These are phyloP conservation scores for Euphorbia tirucalli DNA, from an alignment of 345 rosid species.

Conservation along the genomic window DNA sequence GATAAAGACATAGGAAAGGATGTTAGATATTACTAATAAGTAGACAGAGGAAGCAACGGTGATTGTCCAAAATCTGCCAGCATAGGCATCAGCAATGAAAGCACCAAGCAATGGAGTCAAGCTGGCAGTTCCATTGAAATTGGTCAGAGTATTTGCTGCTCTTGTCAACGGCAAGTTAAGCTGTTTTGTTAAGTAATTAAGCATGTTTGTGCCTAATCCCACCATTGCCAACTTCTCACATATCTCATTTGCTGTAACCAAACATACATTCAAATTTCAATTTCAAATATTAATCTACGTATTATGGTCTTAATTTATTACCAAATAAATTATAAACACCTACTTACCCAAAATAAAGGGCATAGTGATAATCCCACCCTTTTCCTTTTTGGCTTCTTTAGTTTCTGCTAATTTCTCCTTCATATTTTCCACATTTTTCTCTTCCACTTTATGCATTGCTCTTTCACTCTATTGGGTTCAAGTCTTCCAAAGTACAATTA, in stretches of 20 bases:
- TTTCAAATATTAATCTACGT: no score
- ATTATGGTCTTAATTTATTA: no score
- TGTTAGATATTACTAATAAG: background rate
- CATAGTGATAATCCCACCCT: slow-evolving; percentile 19
- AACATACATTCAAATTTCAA: no score
- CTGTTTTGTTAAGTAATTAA: slow-evolving; percentile 77
- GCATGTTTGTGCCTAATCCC: slow-evolving; percentile 76
- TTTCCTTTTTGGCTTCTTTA: background rate
- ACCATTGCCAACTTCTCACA: slow-evolving; percentile 78
- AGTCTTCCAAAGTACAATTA: no score
- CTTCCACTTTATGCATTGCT: background rate
- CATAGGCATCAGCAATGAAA: background rate
- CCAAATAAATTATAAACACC: no score
- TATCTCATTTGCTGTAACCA: slow-evolving; percentile 59
- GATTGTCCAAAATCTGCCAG: background rate
- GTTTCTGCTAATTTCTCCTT: background rate
- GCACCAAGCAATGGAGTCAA: slow-evolving; percentile 69
- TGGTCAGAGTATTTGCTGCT: slow-evolving; percentile 80
- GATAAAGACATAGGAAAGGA: no score
- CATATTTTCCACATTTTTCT: background rate
- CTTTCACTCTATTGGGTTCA: background rate
- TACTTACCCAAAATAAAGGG: slow-evolving; percentile 25
- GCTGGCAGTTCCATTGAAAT: slow-evolving; percentile 79
- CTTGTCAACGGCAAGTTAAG: no score
- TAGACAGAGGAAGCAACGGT: background rate